Base-by-base conservation (phyloP, 169 alveolate species). In the Perkinsus marinus region DNA sequence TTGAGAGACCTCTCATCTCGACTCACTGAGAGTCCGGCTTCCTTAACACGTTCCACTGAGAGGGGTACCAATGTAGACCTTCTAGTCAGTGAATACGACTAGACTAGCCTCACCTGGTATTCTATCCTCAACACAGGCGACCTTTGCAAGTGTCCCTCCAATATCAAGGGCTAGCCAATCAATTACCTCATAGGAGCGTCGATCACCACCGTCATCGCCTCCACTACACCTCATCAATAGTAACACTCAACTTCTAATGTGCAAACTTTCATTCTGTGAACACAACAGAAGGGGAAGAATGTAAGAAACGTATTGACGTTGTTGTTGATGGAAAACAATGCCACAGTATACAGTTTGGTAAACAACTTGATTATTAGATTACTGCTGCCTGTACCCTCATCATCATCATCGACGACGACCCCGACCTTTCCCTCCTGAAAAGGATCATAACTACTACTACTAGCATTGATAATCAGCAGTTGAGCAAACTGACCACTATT, bases 71-170 rank as follows among this genome's bases (percentile, higher is more conserved):
- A n/a, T n/a, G n/a, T n/a, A n/a, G n/a, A n/a, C n/a, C n/a, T n/a
- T n/a, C n/a, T n/a, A n/a, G n/a, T n/a, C n/a, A n/a, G n/a, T n/a
- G n/a, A n/a, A n/a, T n/a, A n/a, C n/a, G n/a, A n/a, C n/a, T n/a
- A n/a, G n/a, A n/a, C n/a, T 39, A 92, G 68, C 69, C 68, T 89
- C 13, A 43, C 39, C 43, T 37, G 43, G 68, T 39, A 26, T 69
- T 39, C 68, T 90, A 30, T 90, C 79, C 69, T 91, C 92, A 39
- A 94, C 30, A 39, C 94, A 92, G 0, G 96, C 96, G 38, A 95
- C 89, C 91, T 96, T 96, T 7, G 96, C 94, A 68, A 96, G 89
- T 0, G 97, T 90, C 0, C 98, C 98, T 3, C 98, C 98, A 0
- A 96, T 95, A 92, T 96, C 98, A 30, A 96, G 90, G 0, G 96